Evolutionary conservation across 148 eudicot species (phyloP), one percentile per base, ranked within the genome.

Genomic region (Chenopodium album): DNA sequence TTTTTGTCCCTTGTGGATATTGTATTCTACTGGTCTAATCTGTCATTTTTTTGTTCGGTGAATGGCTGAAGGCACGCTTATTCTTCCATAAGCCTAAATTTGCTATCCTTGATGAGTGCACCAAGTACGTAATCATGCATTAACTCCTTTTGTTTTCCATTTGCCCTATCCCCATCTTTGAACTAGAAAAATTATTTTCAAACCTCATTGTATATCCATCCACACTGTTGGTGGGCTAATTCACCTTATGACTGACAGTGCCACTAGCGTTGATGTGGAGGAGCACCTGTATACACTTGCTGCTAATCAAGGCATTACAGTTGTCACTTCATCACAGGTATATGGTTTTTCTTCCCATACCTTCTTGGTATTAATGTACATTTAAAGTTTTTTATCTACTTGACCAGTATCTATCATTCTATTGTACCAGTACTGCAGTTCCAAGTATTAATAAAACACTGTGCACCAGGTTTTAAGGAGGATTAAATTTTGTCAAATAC

Each of bases 51-150:
- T 85, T 23, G 23, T 65, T 68, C 64, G 83, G 83, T 73, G 62
- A 56, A 56, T 4, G 62, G 75, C 80, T 65, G 87, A 65, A 95
- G 99, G 99, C 99, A 32, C 99, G 99, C 13, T 86, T 95, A 76
- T 95, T 95, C 92, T 95, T 95, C 86, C 99, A 95, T 91, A 95
- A 95, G 88, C 99, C 99, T 64, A 92, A 89, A 73, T 95, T 91
- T 78, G 99, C 92, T 48, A 88, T 93, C 86, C 99, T 95, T 52
- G 99, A 93, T 66, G 99, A 95, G 80, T 95, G 99, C 86, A 95
- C 99, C 88, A 95, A 95, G 98, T 95, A 90, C 47, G 93, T 75
- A 52, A 71, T 81, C 54, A 19, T 64, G 19, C 26, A 8, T 50
- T 69, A 32, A 19, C 60, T 34, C 22, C 10, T 64, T 56, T 26